Base-by-base conservation (phyloP, 176 grass and related monocot genomes). In the Melocanna baccifera region DNA sequence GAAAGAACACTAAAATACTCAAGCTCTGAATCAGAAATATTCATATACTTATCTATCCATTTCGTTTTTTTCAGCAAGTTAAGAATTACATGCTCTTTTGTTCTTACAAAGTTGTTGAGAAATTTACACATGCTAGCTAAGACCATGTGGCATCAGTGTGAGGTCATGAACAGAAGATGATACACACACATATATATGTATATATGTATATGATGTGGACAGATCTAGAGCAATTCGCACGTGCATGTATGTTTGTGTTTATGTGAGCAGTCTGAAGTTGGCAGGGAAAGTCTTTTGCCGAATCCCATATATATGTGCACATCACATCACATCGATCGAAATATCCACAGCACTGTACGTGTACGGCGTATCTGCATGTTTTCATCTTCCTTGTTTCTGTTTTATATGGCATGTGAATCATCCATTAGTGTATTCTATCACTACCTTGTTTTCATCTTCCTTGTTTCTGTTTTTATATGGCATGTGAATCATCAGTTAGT, bases 391-490 rank as follows among this genome's bases (percentile, higher is more conserved):
- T n/a, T 41, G 32, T 16, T 10, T 32, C 0, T 53, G 1, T 19
- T 58, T 72, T 47, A 50, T 58, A n/a, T 73, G 1, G 56, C 76
- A 71, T 41, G 85, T 56, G 77, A 73, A 73, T 19, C 57, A 64
- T 34, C 7, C 4, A 6, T 7, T 3, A 36, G 23, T 1, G 40
- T 69, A 61, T 69, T 77, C 32, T 50, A 32, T n/a, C n/a, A 16
- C 39, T 69, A 78, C 42, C 22, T 78, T 36, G 1, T 20, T 20
- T 19, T 20, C 52, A 18, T 55, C 30, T 52, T 19, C 39, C 12
- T 3, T 15, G 16, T 11, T 2, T n/a, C 3, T 37, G 65, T 36
- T 36, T 56, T 71, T 46, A 62, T 57, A 22, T 73, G 1, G 53
- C 75, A 71, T 40, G 84, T 55, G 76, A 73, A 72, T 18, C 55